Percentiles rank a stretch among this genome's conserved stretches.
phyloP scores from a whole-genome alignment of 352 stramenopile genomes.

The Globisporangium nagaii region DNA sequence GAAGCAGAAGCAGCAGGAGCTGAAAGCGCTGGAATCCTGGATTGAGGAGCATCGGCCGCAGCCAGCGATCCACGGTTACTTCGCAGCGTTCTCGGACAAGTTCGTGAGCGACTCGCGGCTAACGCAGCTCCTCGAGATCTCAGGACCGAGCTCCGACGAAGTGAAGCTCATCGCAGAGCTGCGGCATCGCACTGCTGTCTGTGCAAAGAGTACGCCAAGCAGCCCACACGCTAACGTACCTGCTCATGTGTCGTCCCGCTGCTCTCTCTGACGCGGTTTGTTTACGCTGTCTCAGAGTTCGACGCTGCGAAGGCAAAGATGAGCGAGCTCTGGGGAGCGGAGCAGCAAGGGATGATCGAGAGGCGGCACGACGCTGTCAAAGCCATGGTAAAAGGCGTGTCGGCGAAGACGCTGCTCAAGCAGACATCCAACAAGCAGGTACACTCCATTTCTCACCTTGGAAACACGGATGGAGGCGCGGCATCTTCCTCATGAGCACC shows the following conservation, averaged over 20 bases:
- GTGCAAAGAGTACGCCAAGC: slow-evolving; percentile 26
- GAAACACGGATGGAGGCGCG: too few relatives aligned
- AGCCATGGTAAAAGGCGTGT: slow-evolving; percentile 29
- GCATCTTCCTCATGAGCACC: too few relatives aligned
- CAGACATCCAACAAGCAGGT: slow-evolving; percentile 37
- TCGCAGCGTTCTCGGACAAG: slow-evolving; percentile 10
- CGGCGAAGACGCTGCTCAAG: slow-evolving; percentile 29
- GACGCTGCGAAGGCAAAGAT: slow-evolving; percentile 27
- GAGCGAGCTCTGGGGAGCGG: slow-evolving; percentile 22
- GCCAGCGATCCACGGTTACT: not conserved
- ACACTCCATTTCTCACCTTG: not conserved
- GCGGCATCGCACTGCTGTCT: slow-evolving; percentile 27
- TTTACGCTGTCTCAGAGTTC: slow-evolving; percentile 14
- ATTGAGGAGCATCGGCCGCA: slow-evolving; percentile 7
- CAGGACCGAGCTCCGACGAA: slow-evolving; percentile 5
- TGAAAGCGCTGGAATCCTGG: slow-evolving; percentile 6
- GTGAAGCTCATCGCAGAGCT: slow-evolving; percentile 28
- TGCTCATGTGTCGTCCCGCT: not conserved
- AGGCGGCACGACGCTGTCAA: slow-evolving; percentile 21
- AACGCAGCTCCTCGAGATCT: slow-evolving; percentile 5
- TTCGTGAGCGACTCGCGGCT: slow-evolving; percentile 3
- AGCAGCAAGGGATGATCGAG: slow-evolving; percentile 20
- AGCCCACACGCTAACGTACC: too few relatives aligned
- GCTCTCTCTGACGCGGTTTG: too few relatives aligned
- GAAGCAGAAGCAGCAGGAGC: slow-evolving; percentile 13